A percentile compares a stretch with the other conserved stretches of the same genome.
phyloP scores from a whole-genome alignment of 2,329 filamentous ascomycete species.

The Xylariaceae sp. region DNA sequence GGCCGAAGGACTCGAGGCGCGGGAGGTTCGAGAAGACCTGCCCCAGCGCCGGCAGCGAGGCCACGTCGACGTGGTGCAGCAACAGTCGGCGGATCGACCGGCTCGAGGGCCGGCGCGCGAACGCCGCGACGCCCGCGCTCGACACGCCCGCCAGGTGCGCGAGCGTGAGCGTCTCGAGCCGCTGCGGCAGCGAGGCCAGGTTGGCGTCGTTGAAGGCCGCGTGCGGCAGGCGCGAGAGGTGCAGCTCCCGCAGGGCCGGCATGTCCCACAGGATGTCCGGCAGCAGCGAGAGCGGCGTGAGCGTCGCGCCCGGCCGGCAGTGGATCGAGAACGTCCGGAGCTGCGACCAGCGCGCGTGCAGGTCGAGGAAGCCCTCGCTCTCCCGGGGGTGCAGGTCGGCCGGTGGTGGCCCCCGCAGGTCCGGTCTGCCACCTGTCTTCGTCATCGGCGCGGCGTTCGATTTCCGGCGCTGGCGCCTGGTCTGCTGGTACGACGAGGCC shows the following conservation, averaged over 20 bases:
- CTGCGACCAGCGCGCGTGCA: conserved; percentile 48
- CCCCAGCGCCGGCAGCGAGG: conserved; percentile 48
- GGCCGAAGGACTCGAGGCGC: conserved; percentile 39
- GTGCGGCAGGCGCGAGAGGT: conserved; percentile 49
- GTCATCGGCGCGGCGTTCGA: conserved; percentile 18
- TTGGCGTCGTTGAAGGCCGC: conserved; percentile 50
- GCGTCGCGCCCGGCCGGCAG: conserved; percentile 46
- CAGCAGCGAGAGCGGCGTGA: conserved; percentile 46
- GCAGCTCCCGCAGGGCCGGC: conserved; percentile 49
- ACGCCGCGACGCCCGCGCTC: conserved; percentile 46
- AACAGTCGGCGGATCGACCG: conserved; percentile 40
- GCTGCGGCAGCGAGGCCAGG: conserved; percentile 46
- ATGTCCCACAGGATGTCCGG: conserved; percentile 41
- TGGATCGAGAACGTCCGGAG: conserved; percentile 51
- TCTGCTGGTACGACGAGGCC: conserved; percentile 27
- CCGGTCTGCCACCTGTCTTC: conserved; percentile 13
- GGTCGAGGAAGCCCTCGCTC: conserved; percentile 38
- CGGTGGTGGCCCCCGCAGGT: conserved; percentile 23
- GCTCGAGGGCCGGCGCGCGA: conserved; percentile 43
- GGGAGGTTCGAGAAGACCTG: conserved; percentile 51
- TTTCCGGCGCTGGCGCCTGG: conserved; percentile 26
- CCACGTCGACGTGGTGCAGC: conserved; percentile 48
- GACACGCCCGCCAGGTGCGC: conserved; percentile 50
- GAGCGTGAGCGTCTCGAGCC: conserved; percentile 48
- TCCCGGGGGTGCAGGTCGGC: conserved; percentile 34